Conservation (phyloP, 768 basidiomycete genomes). For the Lactarius tabidus region DNA sequence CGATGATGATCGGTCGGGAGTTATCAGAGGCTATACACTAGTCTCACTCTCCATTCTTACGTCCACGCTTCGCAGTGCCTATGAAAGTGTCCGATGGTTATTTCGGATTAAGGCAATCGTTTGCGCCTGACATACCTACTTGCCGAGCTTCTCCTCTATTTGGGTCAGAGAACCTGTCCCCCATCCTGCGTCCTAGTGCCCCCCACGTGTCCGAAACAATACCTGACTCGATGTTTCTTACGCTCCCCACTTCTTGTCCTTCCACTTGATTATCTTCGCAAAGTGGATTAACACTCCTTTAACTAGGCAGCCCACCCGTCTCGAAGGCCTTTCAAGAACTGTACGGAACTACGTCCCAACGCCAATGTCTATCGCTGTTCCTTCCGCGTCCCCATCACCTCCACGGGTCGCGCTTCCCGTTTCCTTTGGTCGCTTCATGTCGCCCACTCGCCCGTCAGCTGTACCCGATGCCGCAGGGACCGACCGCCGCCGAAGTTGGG, state of each 20-base stretch:
- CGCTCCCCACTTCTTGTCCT: slow-evolving; percentile 3
- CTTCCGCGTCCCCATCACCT: slow-evolving; percentile 45
- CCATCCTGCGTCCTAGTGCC: not conserved
- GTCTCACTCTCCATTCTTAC: not conserved
- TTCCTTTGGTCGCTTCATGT: slow-evolving; percentile 44
- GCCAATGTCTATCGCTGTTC: slow-evolving; percentile 49
- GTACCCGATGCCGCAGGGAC: not conserved
- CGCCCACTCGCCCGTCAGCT: slow-evolving; percentile 28
- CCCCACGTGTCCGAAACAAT: not conserved
- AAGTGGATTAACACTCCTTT: slow-evolving; percentile 1
- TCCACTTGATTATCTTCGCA: not conserved
- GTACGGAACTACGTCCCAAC: slow-evolving; percentile 53
- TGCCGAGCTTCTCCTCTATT: not conserved
- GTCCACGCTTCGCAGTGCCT: not conserved
- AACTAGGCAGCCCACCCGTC: slow-evolving; percentile 44
- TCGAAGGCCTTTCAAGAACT: slow-evolving; percentile 50
- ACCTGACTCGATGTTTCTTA: slow-evolving; percentile 9
- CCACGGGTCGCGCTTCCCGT: slow-evolving; percentile 48
- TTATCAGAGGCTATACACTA: not conserved
- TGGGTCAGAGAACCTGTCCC: not conserved
- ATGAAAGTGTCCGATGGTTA: not conserved
- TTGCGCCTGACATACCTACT: not conserved
- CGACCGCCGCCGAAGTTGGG: slow-evolving; percentile 21
- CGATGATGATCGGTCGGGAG: not conserved
- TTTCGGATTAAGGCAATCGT: not conserved